These are phyloP conservation scores for Sisymbrium altissimum DNA, from an alignment of 345 rosid genomes.

Conservation along the genomic window DNA sequence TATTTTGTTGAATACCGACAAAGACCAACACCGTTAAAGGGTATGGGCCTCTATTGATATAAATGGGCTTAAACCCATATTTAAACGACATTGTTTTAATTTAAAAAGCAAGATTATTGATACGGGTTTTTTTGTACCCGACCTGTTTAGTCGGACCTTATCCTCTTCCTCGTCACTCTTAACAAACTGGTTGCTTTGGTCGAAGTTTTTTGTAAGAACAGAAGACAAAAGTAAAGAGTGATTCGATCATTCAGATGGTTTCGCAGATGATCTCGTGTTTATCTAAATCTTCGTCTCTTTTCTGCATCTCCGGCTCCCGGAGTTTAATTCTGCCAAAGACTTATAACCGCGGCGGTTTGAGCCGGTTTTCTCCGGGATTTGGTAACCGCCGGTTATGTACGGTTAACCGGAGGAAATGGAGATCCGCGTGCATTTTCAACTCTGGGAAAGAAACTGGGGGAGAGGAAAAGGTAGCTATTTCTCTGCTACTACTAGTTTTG, in stretches of 20 bases:
- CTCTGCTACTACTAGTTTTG: background rate
- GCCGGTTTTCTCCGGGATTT: slow-evolving; percentile 27
- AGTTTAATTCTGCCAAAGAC: background rate
- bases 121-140: background rate
- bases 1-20: background rate
- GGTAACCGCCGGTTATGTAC: slow-evolving; percentile 6
- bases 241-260: slow-evolving; percentile 31
- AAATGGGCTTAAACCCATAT: background rate
- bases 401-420: slow-evolving; percentile 24
- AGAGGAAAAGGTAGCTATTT: slow-evolving; percentile 22
- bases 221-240: background rate
- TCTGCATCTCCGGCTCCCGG: slow-evolving; percentile 25
- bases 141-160: slow-evolving; percentile 27
- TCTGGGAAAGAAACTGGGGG: slow-evolving; percentile 49
- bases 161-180: slow-evolving; percentile 24
- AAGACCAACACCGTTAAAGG: background rate
- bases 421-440: slow-evolving; percentile 41
- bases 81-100: background rate
- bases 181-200: background rate
- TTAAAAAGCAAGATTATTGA: no score
- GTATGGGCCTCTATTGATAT: background rate
- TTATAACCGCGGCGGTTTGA: slow-evolving; percentile 2
- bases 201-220: background rate
- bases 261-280: slow-evolving; percentile 36
- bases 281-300: slow-evolving; percentile 41